Evolutionary conservation across 1,284 basidiomycete genomes (phyloP), one percentile per base, ranked within the genome.

Genomic region (Cutaneotrichosporon dermatis): DNA sequence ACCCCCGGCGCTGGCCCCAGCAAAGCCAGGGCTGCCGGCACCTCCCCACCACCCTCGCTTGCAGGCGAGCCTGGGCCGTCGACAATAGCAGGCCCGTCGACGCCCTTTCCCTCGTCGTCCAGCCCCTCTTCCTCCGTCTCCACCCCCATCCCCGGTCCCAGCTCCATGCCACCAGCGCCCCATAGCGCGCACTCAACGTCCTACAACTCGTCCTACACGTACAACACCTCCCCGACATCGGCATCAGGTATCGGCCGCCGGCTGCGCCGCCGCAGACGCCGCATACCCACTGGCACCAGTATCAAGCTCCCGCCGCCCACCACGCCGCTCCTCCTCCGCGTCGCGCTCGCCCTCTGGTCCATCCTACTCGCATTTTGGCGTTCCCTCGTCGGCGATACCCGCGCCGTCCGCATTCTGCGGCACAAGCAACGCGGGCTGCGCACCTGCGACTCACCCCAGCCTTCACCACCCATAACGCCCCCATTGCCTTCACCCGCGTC

Each of bases 351-450:
- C 3, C 56, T 76, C 48, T 76, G 75, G 75, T 71, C 71, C 1
- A 72, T 76, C 39, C 58, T 76, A 4, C 55, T 76, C 1, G 60
- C 70, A 10, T 73, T 76, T 57, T 76, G 75, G 75, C 55, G 65
- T 46, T 66, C 66, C 35, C 61, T 76, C n/a, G 75, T 76, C 1
- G 75, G 73, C 16, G 72, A 76, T 62, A 76, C 73, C 2, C 60
- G 75, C 15, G 73, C 75, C 9, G 71, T 61, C 11, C 59, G 63
- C 39, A 45, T 40, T 6, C 57, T 56, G n/a, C 43, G 57, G 6
- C 57, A 55, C 59, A 56, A 60, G 49, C 54, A 52, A 45, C 59
- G 54, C 46, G 43, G 55, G 40, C 40, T 35, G 34, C 48, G 37
- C 9, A 41, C 50, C 3, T 51, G 50, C 34, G 55, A 42, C 7